Conservation (phyloP, 2,329 filamentous ascomycete species). For the Sporothrix brasiliensis region DNA sequence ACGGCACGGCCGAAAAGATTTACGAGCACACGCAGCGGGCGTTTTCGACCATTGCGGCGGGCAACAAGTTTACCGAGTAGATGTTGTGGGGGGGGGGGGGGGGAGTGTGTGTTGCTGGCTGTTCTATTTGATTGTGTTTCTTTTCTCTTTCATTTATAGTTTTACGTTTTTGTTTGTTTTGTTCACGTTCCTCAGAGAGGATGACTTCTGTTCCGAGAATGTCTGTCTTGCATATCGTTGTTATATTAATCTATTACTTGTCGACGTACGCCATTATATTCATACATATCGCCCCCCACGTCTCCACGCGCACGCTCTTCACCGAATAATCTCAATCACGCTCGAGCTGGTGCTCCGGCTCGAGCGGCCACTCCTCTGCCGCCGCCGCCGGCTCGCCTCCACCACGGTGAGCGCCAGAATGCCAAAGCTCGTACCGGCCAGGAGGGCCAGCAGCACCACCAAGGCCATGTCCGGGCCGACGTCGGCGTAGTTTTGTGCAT, state of each 20-base stretch:
- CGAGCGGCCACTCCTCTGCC: neutral
- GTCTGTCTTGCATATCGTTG: no score
- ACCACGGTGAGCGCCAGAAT: constrained; percentile 21
- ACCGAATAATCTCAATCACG: constrained; percentile 35
- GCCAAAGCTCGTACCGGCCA: constrained; percentile 32
- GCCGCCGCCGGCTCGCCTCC: constrained; percentile 23
- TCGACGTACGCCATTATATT: neutral
- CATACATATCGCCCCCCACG: neutral
- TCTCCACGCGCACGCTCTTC: neutral
- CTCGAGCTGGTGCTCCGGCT: constrained; percentile 30
- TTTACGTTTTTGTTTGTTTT: neutral
- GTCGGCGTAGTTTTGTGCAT: constrained; percentile 27
- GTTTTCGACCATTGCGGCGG: constrained; percentile 22
- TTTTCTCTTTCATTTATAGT: neutral
- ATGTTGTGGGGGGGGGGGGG: no score
- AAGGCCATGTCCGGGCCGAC: constrained; percentile 30
- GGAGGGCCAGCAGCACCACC: constrained; percentile 28
- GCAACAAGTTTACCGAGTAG: constrained; percentile 16
- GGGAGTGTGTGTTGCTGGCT: neutral
- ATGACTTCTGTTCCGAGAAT: neutral
- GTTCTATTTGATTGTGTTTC: neutral
- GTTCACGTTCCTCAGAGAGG: neutral
- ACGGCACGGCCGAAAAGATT: constrained; percentile 23
- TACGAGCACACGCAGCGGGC: constrained; percentile 29
- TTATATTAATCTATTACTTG: neutral